Base-by-base conservation (phyloP, 768 basidiomycete genomes). In the Lactarius trivialis region DNA sequence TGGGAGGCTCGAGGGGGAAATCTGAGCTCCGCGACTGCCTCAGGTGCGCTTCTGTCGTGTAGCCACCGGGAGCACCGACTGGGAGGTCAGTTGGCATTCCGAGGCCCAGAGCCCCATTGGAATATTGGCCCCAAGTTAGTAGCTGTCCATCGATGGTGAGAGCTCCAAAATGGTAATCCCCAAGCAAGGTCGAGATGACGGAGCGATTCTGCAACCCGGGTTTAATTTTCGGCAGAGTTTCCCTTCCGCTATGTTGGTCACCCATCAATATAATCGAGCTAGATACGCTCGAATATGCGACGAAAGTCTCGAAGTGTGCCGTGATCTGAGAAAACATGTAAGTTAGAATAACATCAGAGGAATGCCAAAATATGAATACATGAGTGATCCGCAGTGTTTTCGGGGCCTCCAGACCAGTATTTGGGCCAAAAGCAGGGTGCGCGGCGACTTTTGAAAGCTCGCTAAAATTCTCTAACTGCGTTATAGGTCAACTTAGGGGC, bases 151-250 rank as follows among this genome's bases (percentile, higher is more conserved):
- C 73, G 41, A 82, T 78, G 3, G 92, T 95, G 68, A 97, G 76
- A 1, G 96, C 95, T 37, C 85, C 90, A 70, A 80, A 85, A 76
- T 98, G 96, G 72, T 95, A 97, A 73, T 98, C 96, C 6, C 96
- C 96, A 55, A 93, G 80, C 15, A 88, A 86, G 59, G 96, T 85
- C 55, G 91, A 91, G 63, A 98, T 95, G 58, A 98, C 83, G 39
- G 80, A 78, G 66, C 76, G 82, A 67, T 89, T 81, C 68, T 97
- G 93, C 32, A 98, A 76, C 36, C 79, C 82, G 1, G 88, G 85
- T 4, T 90, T 77, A 61, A 93, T 76, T 36, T 76, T 78, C n/a
- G 88, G 91, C 60, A 70, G 68, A 17, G 75, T 76, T 24, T 73
- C 72, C 14, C 75, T 60, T 37, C 75, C 67, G 7, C 81, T 82